Conservation (phyloP, 2,329 filamentous ascomycete genomes). For the Ustilaginoidea virens region DNA sequence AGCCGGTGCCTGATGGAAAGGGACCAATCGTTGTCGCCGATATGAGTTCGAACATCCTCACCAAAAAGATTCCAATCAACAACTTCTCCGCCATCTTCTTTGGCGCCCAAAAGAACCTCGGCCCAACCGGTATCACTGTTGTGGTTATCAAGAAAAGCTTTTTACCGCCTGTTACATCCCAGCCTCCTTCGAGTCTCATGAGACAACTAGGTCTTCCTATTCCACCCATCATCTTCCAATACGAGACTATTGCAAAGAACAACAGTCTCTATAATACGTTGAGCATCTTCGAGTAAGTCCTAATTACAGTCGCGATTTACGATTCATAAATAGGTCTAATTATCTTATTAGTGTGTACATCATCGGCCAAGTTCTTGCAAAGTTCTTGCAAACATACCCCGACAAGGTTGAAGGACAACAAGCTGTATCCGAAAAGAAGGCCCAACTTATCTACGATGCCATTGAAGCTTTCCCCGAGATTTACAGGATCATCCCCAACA, state of each 20-base stretch:
- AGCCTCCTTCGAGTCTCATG: conserved; percentile 54
- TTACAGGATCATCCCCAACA: conserved; percentile 64
- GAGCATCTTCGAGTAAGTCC: conserved; percentile 65
- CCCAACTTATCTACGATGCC: conserved; percentile 57
- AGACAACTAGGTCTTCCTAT: conserved; percentile 62
- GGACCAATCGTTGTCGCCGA: conserved; percentile 73
- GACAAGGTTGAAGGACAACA: conserved; percentile 66
- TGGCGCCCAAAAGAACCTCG: conserved; percentile 90
- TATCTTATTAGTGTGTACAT: conserved; percentile 53
- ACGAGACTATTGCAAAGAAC: conserved; percentile 76
- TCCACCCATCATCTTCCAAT: conserved; percentile 66
- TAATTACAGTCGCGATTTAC: background rate
- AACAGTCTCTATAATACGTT: conserved; percentile 94
- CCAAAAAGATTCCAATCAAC: conserved; percentile 56
- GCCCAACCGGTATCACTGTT: conserved; percentile 72
- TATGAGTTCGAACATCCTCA: conserved; percentile 90
- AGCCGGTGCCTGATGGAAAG: conserved; percentile 40
- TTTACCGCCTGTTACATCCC: conserved; percentile 48
- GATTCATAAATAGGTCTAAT: conserved; percentile 3
- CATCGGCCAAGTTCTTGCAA: conserved; percentile 74
- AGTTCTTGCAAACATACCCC: conserved; percentile 48
- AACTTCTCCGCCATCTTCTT: conserved; percentile 83
- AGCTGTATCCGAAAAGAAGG: conserved; percentile 57
- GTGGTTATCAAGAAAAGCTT: conserved; percentile 71
- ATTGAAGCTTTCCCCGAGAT: conserved; percentile 58